A percentile compares a stretch with the other conserved stretches of the same genome.
Conservation (phyloP, 1,284 basidiomycete genomes). For the Hemileia vastatrix region DNA sequence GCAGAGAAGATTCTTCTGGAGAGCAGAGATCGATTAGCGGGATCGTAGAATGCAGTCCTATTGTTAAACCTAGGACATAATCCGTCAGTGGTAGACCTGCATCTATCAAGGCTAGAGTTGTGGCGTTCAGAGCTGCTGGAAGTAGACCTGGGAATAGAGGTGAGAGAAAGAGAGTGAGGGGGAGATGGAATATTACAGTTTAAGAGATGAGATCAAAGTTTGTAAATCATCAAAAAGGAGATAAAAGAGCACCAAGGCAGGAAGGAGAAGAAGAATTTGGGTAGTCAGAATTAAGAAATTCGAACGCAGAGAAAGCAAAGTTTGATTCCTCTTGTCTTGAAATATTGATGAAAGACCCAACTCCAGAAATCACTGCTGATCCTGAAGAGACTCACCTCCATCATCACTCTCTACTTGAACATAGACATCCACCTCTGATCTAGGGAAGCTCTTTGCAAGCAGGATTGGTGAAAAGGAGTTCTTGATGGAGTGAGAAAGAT, state of each 20-base stretch:
- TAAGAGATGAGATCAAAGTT: too few relatives aligned
- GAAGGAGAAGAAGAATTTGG: background rate
- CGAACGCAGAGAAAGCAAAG: background rate
- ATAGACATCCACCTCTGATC: slow-evolving; percentile 85
- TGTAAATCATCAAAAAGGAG: too few relatives aligned
- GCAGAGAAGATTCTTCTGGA: slow-evolving; percentile 80
- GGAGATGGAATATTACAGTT: too few relatives aligned
- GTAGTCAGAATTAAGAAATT: too few relatives aligned
- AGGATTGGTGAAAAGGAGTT: slow-evolving; percentile 93
- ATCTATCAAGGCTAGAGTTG: slow-evolving; percentile 77
- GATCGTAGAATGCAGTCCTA: too few relatives aligned
- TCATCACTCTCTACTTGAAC: slow-evolving; percentile 87
- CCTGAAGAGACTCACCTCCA: slow-evolving; percentile 54
- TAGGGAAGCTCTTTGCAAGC: slow-evolving; percentile 78
- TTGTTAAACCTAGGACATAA: too few relatives aligned
- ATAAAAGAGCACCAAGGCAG: background rate
- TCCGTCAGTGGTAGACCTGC: slow-evolving; percentile 84
- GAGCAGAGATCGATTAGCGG: slow-evolving; percentile 76
- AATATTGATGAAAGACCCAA: too few relatives aligned
- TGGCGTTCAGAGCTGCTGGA: slow-evolving; percentile 84
- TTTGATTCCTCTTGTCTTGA: too few relatives aligned
- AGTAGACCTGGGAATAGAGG: slow-evolving; percentile 58
- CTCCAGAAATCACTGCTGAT: too few relatives aligned
- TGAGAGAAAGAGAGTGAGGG: background rate
- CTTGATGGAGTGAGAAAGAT: slow-evolving; percentile 75